Base-by-base conservation (phyloP, 2,329 filamentous ascomycete species). In the Cladosporium sp. region DNA sequence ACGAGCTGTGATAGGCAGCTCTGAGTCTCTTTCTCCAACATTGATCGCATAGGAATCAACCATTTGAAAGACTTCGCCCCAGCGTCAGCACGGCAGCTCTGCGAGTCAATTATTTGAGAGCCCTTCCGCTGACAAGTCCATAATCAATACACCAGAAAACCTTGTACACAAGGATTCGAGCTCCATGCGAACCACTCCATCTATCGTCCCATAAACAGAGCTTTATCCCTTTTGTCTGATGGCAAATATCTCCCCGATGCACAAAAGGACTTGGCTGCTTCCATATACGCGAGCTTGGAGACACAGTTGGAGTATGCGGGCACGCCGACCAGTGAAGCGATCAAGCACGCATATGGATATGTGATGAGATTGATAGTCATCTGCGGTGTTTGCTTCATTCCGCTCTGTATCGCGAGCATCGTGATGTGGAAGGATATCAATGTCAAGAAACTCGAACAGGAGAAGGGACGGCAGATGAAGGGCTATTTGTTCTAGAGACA, bases 301-400 rank as follows among this genome's bases (percentile, higher is more conserved):
- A 70, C 69, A 2, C 84, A 86, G 56, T 62, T 81, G 3, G 65
- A 64, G n/a, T 84, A 81, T 59, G 66, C 70, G 0, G 80, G 79
- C 1, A 74, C 66, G 3, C 68, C 73, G 0, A 74, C 72, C 15
- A 66, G 83, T 4, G 61, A 69, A 9, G 69, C 66, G 0, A 71
- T 71, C 58, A 62, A 66, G 47, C 39, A 60, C 25, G 65, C 66
- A 9, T 71, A 70, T 51, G 53, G 41, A 4, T 53, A 64, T 49
- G 62, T 66, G 3, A 67, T 69, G 52, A 59, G 56, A 25, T 66
- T 64, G 53, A 69, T 70, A 65, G 56, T 65, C 13, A 67, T 67
- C 41, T 59, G 64, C 1, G 66, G 64, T 32, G 55, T 58, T 16
- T 49, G 46, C 30, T 25, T 58, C 20, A 50, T 57, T n/a, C 46